Evolutionary conservation across 306 rosid species (phyloP).

Genomic region (Cicer arietinum): DNA sequence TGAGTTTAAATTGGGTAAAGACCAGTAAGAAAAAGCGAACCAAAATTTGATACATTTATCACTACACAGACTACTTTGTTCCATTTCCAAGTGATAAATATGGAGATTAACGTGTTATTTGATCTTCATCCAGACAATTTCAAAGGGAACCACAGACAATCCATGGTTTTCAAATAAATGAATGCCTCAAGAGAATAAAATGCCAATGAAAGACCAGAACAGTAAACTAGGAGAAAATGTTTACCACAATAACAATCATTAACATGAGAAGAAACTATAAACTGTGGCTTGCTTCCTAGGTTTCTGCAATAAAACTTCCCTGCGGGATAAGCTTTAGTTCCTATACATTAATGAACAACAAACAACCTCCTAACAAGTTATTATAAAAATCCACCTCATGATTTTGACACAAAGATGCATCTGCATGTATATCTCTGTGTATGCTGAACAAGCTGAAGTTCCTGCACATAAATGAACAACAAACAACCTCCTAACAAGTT

Average conservation of each 20-base stretch:
- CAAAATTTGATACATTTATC: slow-evolving; percentile 22
- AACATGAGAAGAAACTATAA: slow-evolving; percentile 79
- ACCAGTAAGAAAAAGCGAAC: slow-evolving; percentile 10
- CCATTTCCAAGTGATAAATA: not conserved
- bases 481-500: slow-evolving; percentile 35
- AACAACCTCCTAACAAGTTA: slow-evolving; percentile 36
- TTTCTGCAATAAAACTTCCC: slow-evolving; percentile 83
- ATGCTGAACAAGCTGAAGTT: too few relatives aligned
- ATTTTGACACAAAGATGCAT: slow-evolving; percentile 1
- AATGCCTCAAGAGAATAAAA: slow-evolving; percentile 25
- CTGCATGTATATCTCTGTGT: not conserved
- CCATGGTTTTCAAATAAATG: slow-evolving; percentile 19
- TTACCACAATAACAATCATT: slow-evolving; percentile 87
- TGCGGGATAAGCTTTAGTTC: slow-evolving; percentile 85
- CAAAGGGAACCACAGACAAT: slow-evolving; percentile 1
- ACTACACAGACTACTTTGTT: slow-evolving; percentile 6
- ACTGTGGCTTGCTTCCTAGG: slow-evolving; percentile 81
- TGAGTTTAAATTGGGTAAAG: slow-evolving; percentile 18
- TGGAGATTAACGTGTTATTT: not conserved
- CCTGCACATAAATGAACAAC: slow-evolving; percentile 59
- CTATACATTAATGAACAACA: slow-evolving; percentile 53
- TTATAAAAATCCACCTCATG: slow-evolving; percentile 3
- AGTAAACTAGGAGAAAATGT: slow-evolving; percentile 36
- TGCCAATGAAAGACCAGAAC: slow-evolving; percentile 18
- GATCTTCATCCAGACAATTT: slow-evolving; percentile 15